These are phyloP conservation scores for Triticum turgidum DNA, from an alignment of 176 grass and related monocot species.

Conservation along the genomic window DNA sequence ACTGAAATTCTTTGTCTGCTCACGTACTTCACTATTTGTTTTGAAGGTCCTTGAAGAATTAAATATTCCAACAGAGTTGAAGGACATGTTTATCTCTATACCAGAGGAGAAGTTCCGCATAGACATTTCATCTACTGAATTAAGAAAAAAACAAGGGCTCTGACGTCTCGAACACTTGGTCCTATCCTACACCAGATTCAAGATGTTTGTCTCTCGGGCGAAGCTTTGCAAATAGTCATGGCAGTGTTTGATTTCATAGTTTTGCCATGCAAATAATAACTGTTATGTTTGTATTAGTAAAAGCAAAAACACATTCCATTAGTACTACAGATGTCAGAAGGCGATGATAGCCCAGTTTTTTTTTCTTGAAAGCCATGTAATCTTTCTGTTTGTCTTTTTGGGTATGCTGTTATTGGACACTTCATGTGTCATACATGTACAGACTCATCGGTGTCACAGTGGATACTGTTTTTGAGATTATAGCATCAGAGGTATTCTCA, in stretches of 20 bases:
- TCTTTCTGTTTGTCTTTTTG: neutral
- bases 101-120: conserved; percentile 69
- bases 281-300: neutral
- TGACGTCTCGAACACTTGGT: conserved; percentile 27
- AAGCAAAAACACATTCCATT: neutral
- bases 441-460: neutral
- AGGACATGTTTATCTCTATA: conserved; percentile 81
- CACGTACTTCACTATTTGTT: conserved; percentile 3
- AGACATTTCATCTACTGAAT: conserved; percentile 84
- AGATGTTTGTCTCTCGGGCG: neutral
- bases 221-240: neutral
- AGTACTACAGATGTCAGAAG: neutral
- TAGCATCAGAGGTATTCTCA: conserved; percentile 1
- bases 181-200: neutral
- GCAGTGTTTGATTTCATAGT: neutral
- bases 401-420: neutral
- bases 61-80: conserved; percentile 74
- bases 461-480: conserved; percentile 1
- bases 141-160: conserved; percentile 52
- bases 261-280: neutral
- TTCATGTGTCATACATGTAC: neutral
- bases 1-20: conserved; percentile 17
- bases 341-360: neutral
- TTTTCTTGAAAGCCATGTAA: neutral
- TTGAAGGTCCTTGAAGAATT: conserved; percentile 75